Base-by-base conservation (phyloP, 305 asterid species). In the Ajuga reptans region DNA sequence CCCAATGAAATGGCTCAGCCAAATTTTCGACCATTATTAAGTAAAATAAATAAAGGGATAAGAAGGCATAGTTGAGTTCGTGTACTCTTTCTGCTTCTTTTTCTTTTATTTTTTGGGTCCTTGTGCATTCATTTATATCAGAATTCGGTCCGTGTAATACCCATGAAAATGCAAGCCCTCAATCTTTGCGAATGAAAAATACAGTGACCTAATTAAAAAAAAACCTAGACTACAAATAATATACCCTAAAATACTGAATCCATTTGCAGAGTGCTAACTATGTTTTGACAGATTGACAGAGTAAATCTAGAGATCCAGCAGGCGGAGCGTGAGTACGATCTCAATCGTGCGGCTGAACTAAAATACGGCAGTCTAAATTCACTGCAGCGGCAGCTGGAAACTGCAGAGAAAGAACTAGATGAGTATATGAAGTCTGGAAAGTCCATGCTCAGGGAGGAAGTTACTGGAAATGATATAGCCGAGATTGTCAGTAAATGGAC, bases 401-500 rank as follows among this genome's bases (percentile, higher is more conserved):
- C 77, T 39, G 95, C 97, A 34, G 95, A 90, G 64, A 87, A 83
- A 66, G 93, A 88, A 59, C 72, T 92, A 42, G 89, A 81, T 47
- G 97, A 92, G 64, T 90, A 90, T 68, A 80, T 87, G 86, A 83
- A 57, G 72, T 93, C 98, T 6, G 98, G 97, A 16, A 93, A 90
- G 75, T 90, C 98, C 49, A 84, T 90, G 96, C 92, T 89, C 14
- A 81, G 96, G 73, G 97, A 93, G 77, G 98, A 93, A 86, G 98
- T 93, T 11, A 67, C 91, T 0, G 98, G 93, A 12, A 78, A 67
- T 12, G 97, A 93, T 42, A 90, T 93, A 21, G 95, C 97, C 0
- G 92, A 90, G 82, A 90, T 93, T 37, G 98, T 90, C 12, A 88
- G 96, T 54, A 90, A 90, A 85, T 92, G 98, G 98, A 92, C 97